Conservation (phyloP, 2,329 filamentous ascomycete species). For the Fusarium sp. region DNA sequence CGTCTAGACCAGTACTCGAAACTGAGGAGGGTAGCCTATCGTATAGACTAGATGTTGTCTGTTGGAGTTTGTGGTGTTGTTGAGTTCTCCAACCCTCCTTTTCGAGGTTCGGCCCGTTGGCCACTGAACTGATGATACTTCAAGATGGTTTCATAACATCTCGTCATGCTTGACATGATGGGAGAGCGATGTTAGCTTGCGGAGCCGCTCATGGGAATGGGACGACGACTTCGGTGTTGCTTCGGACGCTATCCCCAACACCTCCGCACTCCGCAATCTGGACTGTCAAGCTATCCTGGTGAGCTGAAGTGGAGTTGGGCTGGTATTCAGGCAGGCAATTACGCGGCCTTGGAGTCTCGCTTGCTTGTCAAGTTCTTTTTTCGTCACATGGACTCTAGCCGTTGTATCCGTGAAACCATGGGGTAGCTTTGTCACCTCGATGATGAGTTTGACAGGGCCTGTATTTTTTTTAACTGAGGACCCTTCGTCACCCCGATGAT, state of each 20-base stretch:
- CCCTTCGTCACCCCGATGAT: too few species aligned
- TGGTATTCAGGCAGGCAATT: background rate
- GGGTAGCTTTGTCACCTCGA: background rate
- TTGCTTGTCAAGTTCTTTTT: background rate
- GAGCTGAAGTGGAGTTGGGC: background rate
- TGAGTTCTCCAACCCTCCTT: background rate
- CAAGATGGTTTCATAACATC: background rate
- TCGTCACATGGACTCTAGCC: background rate
- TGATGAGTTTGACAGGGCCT: too few species aligned
- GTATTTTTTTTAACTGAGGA: too few species aligned
- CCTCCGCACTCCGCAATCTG: background rate
- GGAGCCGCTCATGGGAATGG: background rate
- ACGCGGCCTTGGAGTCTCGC: background rate
- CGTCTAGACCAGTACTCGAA: constrained; percentile 4
- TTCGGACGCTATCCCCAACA: background rate
- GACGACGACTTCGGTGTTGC: background rate
- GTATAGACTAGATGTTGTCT: background rate
- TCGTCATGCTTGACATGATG: background rate
- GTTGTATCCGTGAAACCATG: background rate
- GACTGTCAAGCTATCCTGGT: background rate
- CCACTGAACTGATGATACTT: background rate
- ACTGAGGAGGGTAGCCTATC: background rate
- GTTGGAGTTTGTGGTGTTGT: background rate
- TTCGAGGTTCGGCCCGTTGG: background rate
- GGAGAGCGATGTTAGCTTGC: background rate